Conservation (phyloP, 1,284 basidiomycete species). For the Gastroboletus turbinatus region DNA sequence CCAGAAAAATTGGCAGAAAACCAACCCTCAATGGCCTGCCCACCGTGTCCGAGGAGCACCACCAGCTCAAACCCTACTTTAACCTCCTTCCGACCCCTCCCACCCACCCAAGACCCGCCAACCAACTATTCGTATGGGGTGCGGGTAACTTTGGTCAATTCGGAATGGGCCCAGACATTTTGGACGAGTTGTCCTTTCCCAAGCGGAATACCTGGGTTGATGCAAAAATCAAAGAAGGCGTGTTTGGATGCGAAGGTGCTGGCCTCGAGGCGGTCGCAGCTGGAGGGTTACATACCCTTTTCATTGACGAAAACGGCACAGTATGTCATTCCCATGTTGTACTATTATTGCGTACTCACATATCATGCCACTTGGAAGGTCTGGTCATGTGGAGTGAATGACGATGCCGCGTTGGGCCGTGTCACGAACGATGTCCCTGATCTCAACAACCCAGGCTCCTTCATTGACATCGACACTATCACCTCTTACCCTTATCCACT, state of each 20-base stretch:
- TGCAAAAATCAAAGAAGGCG: constrained; percentile 58
- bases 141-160: constrained; percentile 88
- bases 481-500: constrained; percentile 77
- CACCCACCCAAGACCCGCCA: constrained; percentile 51
- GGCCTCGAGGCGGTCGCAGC: constrained; percentile 77
- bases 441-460: constrained; percentile 56
- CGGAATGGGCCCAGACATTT: constrained; percentile 72
- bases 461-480: constrained; percentile 74
- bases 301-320: constrained; percentile 81
- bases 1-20: constrained; percentile 37
- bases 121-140: constrained; percentile 81
- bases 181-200: constrained; percentile 72
- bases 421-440: constrained; percentile 71
- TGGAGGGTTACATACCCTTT: constrained; percentile 84
- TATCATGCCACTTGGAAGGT: constrained; percentile 51
- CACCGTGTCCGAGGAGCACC: constrained; percentile 32
- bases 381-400: constrained; percentile 90
- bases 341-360: constrained; percentile 4
- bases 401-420: constrained; percentile 90
- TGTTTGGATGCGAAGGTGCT: constrained; percentile 65
- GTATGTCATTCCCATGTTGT: constrained; percentile 47
- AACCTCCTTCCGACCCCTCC: constrained; percentile 59
- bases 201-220: constrained; percentile 68
- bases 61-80: constrained; percentile 53
- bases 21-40: constrained; percentile 37